Conservation (phyloP, 2,329 filamentous ascomycete species). For the Alternaria longipes region DNA sequence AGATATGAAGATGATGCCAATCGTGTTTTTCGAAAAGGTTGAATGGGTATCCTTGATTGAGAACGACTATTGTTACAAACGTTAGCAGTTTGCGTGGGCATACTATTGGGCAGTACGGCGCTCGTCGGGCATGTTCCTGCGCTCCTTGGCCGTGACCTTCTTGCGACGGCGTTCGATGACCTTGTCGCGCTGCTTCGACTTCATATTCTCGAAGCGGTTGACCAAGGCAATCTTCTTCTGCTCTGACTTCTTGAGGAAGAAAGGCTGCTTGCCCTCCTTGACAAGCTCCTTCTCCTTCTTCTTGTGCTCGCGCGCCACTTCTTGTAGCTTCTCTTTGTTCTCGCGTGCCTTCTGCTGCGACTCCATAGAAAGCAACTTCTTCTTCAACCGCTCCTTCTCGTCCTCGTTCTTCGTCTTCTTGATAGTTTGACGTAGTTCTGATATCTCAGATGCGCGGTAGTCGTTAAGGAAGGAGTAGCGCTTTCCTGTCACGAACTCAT, state of each 20-base stretch:
- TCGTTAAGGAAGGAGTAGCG: constrained; percentile 90
- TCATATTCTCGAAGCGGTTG: constrained; percentile 83
- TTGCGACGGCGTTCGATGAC: constrained; percentile 87
- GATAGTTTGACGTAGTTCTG: constrained; percentile 73
- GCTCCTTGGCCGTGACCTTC: constrained; percentile 87
- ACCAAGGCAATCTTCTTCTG: constrained; percentile 85
- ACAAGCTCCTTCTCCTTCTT: constrained; percentile 85
- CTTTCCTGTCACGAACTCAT: constrained; percentile 69
- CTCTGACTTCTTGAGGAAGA: constrained; percentile 90
- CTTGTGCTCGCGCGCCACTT: constrained; percentile 78
- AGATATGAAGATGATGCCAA: background rate
- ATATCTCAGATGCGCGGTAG: constrained; percentile 86
- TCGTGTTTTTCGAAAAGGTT: background rate
- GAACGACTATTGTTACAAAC: background rate
- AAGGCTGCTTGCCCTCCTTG: constrained; percentile 88
- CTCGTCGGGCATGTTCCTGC: constrained; percentile 65
- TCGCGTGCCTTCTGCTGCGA: constrained; percentile 76
- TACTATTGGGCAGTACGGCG: constrained; percentile 38
- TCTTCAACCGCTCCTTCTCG: constrained; percentile 75
- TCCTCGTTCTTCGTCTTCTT: constrained; percentile 71
- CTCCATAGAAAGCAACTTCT: constrained; percentile 79
- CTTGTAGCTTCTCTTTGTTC: constrained; percentile 73
- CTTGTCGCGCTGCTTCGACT: constrained; percentile 82
- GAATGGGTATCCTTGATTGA: constrained; percentile 16
- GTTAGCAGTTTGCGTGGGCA: background rate